Conservation (phyloP, 1,284 basidiomycete species). For the Psilocybe mexicana region DNA sequence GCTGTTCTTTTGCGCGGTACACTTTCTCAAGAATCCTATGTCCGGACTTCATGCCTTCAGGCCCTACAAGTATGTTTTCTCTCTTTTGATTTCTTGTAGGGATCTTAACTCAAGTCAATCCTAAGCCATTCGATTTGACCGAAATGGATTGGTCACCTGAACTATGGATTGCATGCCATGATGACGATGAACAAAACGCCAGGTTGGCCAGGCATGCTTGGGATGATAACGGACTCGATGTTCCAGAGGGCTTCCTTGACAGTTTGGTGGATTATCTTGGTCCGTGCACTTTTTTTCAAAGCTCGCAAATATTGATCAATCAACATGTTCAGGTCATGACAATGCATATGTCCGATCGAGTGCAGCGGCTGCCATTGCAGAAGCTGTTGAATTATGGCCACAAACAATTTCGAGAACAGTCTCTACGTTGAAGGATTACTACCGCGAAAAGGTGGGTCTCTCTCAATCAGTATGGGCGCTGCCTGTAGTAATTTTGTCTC, state of each 20-base stretch:
- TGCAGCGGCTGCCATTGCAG: slow-evolving; percentile 76
- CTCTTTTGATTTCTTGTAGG: slow-evolving; percentile 6
- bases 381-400: slow-evolving; percentile 77
- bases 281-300: slow-evolving; percentile 52
- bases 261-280: slow-evolving; percentile 74
- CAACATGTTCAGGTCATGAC: slow-evolving; percentile 63
- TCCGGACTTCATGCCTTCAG: slow-evolving; percentile 90
- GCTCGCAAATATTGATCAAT: not conserved
- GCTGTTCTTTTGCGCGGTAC: slow-evolving; percentile 71
- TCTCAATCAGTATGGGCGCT: not conserved
- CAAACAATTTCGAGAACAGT: slow-evolving; percentile 56
- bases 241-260: slow-evolving; percentile 72
- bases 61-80: slow-evolving; percentile 69
- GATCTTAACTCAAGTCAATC: too few relatives aligned
- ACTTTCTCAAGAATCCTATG: slow-evolving; percentile 87
- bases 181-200: slow-evolving; percentile 90
- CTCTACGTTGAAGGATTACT: slow-evolving; percentile 65
- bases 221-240: slow-evolving; percentile 96
- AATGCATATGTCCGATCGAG: slow-evolving; percentile 81
- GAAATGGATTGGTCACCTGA: slow-evolving; percentile 92
- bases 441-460: slow-evolving; percentile 72
- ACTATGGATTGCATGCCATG: slow-evolving; percentile 89
- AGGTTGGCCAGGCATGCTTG: slow-evolving; percentile 83
- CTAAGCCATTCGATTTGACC: slow-evolving; percentile 89
- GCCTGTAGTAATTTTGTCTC: not conserved